Base-by-base conservation (phyloP, 495 filamentous ascomycete genomes). In the Opeltia flavorubescens region DNA sequence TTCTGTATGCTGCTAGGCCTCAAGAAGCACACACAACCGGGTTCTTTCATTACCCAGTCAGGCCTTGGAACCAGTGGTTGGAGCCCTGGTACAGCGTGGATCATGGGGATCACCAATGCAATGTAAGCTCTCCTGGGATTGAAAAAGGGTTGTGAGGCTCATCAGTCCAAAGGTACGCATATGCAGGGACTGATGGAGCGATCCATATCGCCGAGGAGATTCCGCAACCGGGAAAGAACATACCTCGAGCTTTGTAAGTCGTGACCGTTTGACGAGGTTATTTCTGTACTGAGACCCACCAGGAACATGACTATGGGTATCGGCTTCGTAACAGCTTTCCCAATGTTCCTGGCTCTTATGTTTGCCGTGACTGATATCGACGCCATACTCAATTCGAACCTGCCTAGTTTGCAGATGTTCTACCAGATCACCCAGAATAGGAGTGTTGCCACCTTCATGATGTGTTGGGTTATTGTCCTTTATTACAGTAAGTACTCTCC, bases 331-430 rank as follows among this genome's bases (percentile, higher is more conserved):
- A 67, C 64, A 0, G 52, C 53, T 1, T 52, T 69, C 18, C 53
- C 65, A 6, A 49, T 63, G n/a, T 54, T 61, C 12, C 46, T 65
- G 24, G 60, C 55, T 1, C 49, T 63, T 11, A 59, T 70, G 56
- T 56, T 66, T 33, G 55, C 50, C 38, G 54, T 59, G 2, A 49
- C 42, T 2, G 61, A 67, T 31, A 51, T 65, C 17, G 51, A 61
- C 31, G 49, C 60, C 7, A 53, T 66, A 8, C 25, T 53, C 11
- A 41, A 38, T 5, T 54, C 55, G 3, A 35, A 40, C 5, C 45
- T 60, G 3, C 60, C 62, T 3, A 58, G 51, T 31, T 43, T 48
- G 9, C 55, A 62, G 27, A 35, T 65, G 5, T 43, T 60, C 34
- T 58, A 61, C 26, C 62, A 62, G 29, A 51, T 54, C 30, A 62